Percentiles rank a stretch among this genome's conserved stretches.
Evolutionary conservation across 352 stramenopile genomes (phyloP).

Genomic region (Pythium vanterpoolii): DNA sequence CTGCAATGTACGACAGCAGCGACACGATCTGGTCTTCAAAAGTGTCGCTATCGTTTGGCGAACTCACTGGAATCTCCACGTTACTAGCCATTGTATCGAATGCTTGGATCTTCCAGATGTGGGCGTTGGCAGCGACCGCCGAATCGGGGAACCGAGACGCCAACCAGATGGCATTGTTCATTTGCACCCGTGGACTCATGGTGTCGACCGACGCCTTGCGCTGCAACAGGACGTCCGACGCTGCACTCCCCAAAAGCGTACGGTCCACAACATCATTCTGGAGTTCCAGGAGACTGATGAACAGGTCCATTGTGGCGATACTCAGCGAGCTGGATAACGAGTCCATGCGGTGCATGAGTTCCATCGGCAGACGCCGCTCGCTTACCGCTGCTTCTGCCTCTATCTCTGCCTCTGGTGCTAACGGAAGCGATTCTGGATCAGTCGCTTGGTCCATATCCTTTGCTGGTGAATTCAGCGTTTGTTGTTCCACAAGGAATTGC

Average conservation of each 20-base stretch:
- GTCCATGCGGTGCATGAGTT: conserved; percentile 78
- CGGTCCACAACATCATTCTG: conserved; percentile 60
- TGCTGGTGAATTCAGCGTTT: not conserved
- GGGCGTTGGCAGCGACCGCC: conserved; percentile 66
- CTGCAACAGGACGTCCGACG: not conserved
- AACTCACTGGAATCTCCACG: conserved; percentile 53
- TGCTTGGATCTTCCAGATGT: conserved; percentile 77
- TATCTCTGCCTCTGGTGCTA: not conserved
- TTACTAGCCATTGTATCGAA: conserved; percentile 44
- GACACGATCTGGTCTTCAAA: conserved; percentile 71
- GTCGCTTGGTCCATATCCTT: not conserved
- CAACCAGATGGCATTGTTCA: conserved; percentile 61
- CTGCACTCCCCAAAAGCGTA: conserved; percentile 36
- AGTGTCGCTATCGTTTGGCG: conserved; percentile 12
- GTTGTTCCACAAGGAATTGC: conserved; percentile 65
- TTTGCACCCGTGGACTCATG: conserved; percentile 20
- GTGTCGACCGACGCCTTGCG: conserved; percentile 5
- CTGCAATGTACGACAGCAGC: conserved; percentile 80
- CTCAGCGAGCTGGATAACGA: conserved; percentile 76
- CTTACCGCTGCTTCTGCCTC: not conserved
- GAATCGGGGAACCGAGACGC: conserved; percentile 78
- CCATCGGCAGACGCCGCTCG: conserved; percentile 50
- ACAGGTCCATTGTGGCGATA: conserved; percentile 82
- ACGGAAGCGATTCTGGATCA: not conserved
- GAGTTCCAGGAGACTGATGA: conserved; percentile 67